Evolutionary conservation across 305 asterid genomes (phyloP), one percentile per base, ranked within the genome.

Genomic region (Lippia alba): DNA sequence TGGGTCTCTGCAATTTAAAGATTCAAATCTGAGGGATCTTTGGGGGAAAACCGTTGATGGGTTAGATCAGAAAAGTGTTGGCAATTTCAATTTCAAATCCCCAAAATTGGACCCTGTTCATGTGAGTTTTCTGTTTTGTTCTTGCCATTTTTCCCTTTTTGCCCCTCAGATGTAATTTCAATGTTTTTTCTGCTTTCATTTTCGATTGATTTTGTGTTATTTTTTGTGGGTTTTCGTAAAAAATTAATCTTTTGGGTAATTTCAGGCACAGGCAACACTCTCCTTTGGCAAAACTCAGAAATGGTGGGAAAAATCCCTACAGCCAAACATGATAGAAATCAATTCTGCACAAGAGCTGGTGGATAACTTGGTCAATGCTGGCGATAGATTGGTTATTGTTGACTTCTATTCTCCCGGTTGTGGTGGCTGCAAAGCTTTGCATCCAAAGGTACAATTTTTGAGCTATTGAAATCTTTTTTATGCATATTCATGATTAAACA

Each of bases 361-460:
- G 7, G 97, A 88, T 51, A 61, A 70, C 48, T 76, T 92, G 84
- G 64, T 36, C 54, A 87, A 76, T 78, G 89, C 97, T 41, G 98
- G 93, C 54, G 97, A 92, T 67, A 85, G 69, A 75, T 80, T 92
- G 79, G 91, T 90, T 53, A 74, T 90, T 7, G 73, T 92, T 54
- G 94, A 87, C 81, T 92, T 92, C 32, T 92, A 88, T 78, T 88
- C 97, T 15, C 98, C 97, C 61, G 96, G 90, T 15, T 92, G 98
- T 86, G 98, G 97, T 6, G 97, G 95, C 18, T 92, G 98, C 86
- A 92, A 86, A 78, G 78, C 96, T 65, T 78, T 90, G 88, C 95
- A 92, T 74, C 97, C 97, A 10, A 92, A 90, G 96, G 98, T 90
- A 70, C 33, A 32, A 12, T 19, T 55, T 64, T 55, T 32, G 14